Conservation (phyloP, 139 green algal genomes). For the Chlamydomonas incerta region DNA sequence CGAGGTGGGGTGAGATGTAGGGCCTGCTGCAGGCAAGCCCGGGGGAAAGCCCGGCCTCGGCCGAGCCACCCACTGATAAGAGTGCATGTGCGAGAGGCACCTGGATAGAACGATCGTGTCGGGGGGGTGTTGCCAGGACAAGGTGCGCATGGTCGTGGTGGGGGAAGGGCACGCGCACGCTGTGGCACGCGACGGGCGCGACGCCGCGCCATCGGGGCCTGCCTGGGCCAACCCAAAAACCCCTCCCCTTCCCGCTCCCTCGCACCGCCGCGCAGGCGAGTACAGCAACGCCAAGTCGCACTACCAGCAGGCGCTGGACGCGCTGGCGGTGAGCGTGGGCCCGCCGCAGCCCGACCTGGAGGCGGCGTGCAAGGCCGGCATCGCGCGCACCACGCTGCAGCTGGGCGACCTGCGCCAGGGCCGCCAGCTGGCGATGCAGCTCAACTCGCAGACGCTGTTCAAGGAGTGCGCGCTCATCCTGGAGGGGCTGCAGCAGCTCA, state of each 20-base stretch:
- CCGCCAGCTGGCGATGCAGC: slow-evolving; percentile 61
- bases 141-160: too few species aligned
- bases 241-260: too few species aligned
- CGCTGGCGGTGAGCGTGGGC: slow-evolving; percentile 25
- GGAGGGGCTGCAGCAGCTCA: slow-evolving; percentile 69
- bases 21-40: too few species aligned
- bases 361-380: slow-evolving; percentile 55
- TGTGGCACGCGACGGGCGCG: too few species aligned
- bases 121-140: too few species aligned
- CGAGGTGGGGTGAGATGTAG: neutral
- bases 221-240: too few species aligned
- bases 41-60: too few species aligned
- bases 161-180: too few species aligned
- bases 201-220: too few species aligned
- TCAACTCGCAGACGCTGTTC: slow-evolving; percentile 65
- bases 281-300: slow-evolving; percentile 60
- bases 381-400: slow-evolving; percentile 74
- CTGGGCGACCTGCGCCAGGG: slow-evolving; percentile 76
- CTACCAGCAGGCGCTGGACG: slow-evolving; percentile 70
- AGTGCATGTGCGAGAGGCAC: too few species aligned
- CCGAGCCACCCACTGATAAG: too few species aligned
- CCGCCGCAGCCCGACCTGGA: slow-evolving; percentile 43
- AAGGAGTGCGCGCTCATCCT: slow-evolving; percentile 82
- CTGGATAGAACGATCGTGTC: too few species aligned
- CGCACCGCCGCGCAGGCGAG: slow-evolving; percentile 36